Percentiles rank a stretch among this genome's conserved stretches.
Evolutionary conservation across 306 rosid species (phyloP).

Genomic region (Rosa lucieae): DNA sequence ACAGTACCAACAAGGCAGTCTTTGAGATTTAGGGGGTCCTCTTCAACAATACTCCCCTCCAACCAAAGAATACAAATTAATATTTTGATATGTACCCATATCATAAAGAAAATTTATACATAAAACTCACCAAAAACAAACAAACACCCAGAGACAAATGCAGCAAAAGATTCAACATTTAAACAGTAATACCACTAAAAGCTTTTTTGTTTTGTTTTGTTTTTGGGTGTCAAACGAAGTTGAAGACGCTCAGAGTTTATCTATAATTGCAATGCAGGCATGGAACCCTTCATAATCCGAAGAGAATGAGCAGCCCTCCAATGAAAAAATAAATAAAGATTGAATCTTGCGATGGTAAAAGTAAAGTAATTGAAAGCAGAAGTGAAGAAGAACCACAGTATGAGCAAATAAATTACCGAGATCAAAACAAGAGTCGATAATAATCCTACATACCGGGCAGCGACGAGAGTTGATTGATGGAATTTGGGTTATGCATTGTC

Average conservation of each 20-base stretch:
- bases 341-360: not conserved
- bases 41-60: not conserved
- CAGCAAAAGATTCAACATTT: not conserved
- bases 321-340: not conserved
- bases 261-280: not conserved
- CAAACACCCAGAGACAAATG: not conserved
- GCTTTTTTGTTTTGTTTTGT: no score
- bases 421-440: no score
- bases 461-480: no score
- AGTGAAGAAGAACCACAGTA: no score
- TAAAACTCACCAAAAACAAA: not conserved
- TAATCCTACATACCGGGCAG: no score
- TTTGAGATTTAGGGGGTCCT: not conserved
- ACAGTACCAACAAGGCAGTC: not conserved
- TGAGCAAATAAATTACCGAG: no score
- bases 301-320: not conserved
- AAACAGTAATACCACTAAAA: not conserved
- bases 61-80: not conserved
- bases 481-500: no score
- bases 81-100: not conserved
- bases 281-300: not conserved
- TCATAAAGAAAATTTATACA: not conserved
- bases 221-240: not conserved
- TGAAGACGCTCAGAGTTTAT: not conserved
- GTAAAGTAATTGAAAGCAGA: not conserved